phyloP scores from a whole-genome alignment of 1,139 yeast genomes.

The Starmera stellimalicola region DNA sequence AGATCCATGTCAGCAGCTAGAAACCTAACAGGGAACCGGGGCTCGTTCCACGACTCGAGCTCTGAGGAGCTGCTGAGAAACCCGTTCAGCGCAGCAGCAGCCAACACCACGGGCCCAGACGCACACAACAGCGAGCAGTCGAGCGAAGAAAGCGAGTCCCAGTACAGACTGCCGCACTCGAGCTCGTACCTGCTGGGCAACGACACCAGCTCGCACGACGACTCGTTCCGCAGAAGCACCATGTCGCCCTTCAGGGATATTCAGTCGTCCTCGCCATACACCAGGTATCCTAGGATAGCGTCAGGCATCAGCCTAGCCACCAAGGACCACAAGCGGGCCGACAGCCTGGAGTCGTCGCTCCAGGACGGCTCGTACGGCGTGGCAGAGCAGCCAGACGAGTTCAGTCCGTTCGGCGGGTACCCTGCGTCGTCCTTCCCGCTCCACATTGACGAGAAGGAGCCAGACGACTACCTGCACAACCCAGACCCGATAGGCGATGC shows the following conservation, averaged over 20 bases:
- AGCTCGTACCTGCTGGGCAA: neutral
- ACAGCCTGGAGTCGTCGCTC: neutral
- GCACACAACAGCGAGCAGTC: too few species aligned
- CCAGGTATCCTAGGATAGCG: neutral
- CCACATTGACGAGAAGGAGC: constrained; percentile 80
- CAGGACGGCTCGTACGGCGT: constrained; percentile 7
- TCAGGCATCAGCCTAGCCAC: too few species aligned
- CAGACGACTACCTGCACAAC: constrained; percentile 85
- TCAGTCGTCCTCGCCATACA: neutral
- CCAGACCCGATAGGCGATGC: constrained; percentile 91
- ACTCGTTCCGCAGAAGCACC: neutral
- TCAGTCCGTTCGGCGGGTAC: constrained; percentile 90
- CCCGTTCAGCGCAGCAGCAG: neutral
- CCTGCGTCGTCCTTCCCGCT: constrained; percentile 85
- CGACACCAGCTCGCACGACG: neutral
- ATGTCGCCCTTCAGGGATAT: too few species aligned
- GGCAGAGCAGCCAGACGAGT: constrained; percentile 25
- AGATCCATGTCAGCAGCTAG: constrained; percentile 8
- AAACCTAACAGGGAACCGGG: neutral
- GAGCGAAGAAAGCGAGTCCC: neutral
- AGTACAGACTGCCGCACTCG: neutral
- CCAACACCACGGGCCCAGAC: too few species aligned
- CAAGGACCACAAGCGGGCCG: neutral
- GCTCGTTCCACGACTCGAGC: constrained; percentile 7
- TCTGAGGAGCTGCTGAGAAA: constrained; percentile 24